phyloP scores from a whole-genome alignment of 2,329 filamentous ascomycete genomes.

The Cytospora paraplurivora region DNA sequence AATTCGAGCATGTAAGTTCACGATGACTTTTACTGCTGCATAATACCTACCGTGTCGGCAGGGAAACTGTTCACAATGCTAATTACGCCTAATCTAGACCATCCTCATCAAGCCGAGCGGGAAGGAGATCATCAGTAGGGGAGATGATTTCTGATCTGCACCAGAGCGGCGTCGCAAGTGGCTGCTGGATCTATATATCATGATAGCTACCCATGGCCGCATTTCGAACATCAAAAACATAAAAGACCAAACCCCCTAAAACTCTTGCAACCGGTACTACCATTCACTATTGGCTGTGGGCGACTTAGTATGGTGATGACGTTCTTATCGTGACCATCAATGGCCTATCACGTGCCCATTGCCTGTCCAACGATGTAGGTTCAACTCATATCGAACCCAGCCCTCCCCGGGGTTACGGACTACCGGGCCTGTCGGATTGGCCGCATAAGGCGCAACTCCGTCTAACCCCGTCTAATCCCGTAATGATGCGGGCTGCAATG shows the following conservation, averaged over 20 bases:
- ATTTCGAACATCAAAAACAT: not conserved
- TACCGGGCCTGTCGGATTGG: not conserved
- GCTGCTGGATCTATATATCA: not conserved
- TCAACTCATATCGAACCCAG: not conserved
- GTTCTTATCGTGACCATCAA: not conserved
- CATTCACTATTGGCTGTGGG: not conserved
- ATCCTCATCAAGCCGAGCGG: conserved; percentile 76
- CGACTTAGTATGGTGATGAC: not conserved
- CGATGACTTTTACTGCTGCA: rapidly evolving
- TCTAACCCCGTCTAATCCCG: not conserved
- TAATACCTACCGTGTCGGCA: not conserved
- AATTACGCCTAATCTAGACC: conserved; percentile 52
- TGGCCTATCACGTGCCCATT: not conserved
- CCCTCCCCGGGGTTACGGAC: not conserved
- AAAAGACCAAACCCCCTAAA: not conserved
- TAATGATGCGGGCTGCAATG: not conserved
- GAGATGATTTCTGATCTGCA: conserved; percentile 72
- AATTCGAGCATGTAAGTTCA: conserved; percentile 87
- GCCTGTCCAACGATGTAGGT: no score
- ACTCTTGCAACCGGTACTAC: not conserved
- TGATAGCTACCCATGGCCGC: conserved; percentile 6
- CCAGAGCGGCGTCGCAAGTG: not conserved
- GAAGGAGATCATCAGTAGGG: conserved; percentile 85
- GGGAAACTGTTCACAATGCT: conserved; percentile 22
- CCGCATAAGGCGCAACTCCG: not conserved